Conservation (phyloP, 176 grass and related monocot genomes). For the Carex pumila region DNA sequence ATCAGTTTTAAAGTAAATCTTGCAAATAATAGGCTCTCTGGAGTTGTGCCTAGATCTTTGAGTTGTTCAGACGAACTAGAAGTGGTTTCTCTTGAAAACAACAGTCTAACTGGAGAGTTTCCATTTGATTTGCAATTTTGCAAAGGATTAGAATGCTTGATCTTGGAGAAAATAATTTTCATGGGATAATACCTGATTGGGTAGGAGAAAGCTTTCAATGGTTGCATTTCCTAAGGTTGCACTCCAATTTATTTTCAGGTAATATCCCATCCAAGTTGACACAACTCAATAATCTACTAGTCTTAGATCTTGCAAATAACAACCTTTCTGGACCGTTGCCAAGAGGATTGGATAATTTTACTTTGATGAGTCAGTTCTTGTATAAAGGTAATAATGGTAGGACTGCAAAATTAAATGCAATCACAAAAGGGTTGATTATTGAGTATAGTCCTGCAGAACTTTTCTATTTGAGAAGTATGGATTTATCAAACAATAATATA, state of each 20-base stretch:
- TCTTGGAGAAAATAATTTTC: not conserved
- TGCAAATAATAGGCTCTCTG: slow-evolving; percentile 11
- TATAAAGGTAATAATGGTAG: rapidly evolving
- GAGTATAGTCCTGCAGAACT: not conserved
- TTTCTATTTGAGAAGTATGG: no score
- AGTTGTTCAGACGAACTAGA: not conserved
- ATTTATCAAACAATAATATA: no score
- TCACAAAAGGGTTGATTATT: slow-evolving; percentile 18
- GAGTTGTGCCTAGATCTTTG: not conserved
- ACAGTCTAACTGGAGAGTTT: slow-evolving; percentile 29
- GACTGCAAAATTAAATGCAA: not conserved
- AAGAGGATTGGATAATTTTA: slow-evolving; percentile 6
- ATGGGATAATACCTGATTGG: not conserved
- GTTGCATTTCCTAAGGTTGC: not conserved
- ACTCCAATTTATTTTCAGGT: slow-evolving; percentile 26
- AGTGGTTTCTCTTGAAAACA: slow-evolving; percentile 2
- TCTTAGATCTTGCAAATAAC: slow-evolving; percentile 27
- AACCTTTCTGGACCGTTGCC: slow-evolving; percentile 22
- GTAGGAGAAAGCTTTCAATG: not conserved
- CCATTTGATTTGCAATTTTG: slow-evolving; percentile 16
- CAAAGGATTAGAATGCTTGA: slow-evolving; percentile 1
- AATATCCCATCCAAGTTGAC: slow-evolving; percentile 4
- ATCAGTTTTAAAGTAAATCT: not conserved
- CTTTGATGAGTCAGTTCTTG: no score
- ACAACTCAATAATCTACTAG: not conserved